Evolutionary conservation across 192 early-diverging fungal species (phyloP).

Genomic region (Backusella tuberculispora): DNA sequence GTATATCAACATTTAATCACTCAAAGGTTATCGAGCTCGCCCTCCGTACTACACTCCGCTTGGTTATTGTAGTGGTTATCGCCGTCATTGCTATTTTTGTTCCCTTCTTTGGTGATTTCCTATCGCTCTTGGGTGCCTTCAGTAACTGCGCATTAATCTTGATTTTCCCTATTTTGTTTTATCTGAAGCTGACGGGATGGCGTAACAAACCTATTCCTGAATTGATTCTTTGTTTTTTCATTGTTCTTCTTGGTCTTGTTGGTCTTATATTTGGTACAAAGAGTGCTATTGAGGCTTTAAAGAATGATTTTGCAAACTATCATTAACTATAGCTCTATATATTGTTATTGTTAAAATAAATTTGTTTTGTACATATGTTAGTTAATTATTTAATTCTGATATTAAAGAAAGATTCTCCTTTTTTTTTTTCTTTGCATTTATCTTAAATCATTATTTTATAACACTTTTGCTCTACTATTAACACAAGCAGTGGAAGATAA

Average conservation of each 20-base stretch:
- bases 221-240: constrained; percentile 54
- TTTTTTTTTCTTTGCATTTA: too few species aligned
- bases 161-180: constrained; percentile 79
- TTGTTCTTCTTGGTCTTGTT: constrained; percentile 66
- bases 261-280: constrained; percentile 68
- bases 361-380: too few species aligned
- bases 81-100: constrained; percentile 66
- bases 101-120: constrained; percentile 78
- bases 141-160: constrained; percentile 84
- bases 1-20: too few species aligned
- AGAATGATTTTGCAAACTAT: too few species aligned
- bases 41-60: constrained; percentile 60
- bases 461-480: too few species aligned
- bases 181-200: constrained; percentile 70
- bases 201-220: constrained; percentile 45
- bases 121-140: constrained; percentile 78
- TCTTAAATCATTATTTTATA: too few species aligned
- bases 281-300: constrained; percentile 58
- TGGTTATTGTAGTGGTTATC: constrained; percentile 55
- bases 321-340: too few species aligned
- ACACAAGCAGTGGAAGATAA: too few species aligned
- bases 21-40: constrained; percentile 54
- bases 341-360: too few species aligned
- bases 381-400: too few species aligned
- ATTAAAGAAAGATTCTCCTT: too few species aligned